Percentiles rank a stretch among this genome's conserved stretches.
phyloP scores from a whole-genome alignment of 805 yeast species.

The Monosporozyma unispora region DNA sequence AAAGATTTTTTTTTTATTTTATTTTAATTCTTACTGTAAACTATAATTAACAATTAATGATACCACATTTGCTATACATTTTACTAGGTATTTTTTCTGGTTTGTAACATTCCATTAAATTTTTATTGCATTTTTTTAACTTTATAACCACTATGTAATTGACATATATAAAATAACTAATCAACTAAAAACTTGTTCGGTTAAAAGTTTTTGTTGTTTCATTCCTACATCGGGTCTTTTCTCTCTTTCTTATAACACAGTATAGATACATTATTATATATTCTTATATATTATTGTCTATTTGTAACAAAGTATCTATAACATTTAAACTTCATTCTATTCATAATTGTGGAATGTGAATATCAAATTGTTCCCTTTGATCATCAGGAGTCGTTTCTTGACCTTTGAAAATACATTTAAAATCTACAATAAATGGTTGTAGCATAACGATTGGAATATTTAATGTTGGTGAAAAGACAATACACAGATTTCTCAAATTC shows the following conservation, averaged over 20 bases:
- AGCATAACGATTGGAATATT: conserved; percentile 56
- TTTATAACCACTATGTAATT: background rate
- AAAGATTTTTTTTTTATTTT: no score
- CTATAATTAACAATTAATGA: background rate
- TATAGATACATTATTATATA: background rate
- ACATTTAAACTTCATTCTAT: background rate
- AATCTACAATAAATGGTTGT: conserved; percentile 52
- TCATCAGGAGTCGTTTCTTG: conserved; percentile 35
- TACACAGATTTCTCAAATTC: conserved; percentile 71
- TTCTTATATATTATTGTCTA: background rate
- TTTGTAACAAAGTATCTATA: background rate
- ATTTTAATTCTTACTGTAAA: no score
- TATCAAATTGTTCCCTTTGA: conserved; percentile 41
- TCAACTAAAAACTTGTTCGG: no score
- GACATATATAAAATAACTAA: background rate
- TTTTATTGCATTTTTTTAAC: background rate
- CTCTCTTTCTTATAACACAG: background rate
- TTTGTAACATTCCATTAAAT: background rate
- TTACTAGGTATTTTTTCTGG: background rate
- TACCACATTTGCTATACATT: background rate
- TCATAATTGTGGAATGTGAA: conserved; percentile 40
- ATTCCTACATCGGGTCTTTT: background rate
- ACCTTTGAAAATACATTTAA: conserved; percentile 49
- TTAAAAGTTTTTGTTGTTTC: background rate
- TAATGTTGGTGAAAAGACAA: conserved; percentile 75